phyloP scores from a whole-genome alignment of 352 stramenopile genomes.

The Globisporangium heterothallicum region DNA sequence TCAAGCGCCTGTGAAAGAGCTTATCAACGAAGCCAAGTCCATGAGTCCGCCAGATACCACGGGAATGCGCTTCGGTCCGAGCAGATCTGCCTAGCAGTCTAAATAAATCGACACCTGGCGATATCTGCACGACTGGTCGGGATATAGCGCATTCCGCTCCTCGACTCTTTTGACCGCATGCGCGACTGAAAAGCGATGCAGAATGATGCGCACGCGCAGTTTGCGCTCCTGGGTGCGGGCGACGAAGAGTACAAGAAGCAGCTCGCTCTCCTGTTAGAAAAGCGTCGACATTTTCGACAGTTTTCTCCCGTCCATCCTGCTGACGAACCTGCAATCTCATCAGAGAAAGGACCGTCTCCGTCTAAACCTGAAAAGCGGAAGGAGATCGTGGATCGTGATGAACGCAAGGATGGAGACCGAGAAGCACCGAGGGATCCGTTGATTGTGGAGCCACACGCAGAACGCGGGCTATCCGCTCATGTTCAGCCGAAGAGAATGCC shows the following conservation, averaged over 20 bases:
- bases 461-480: neutral
- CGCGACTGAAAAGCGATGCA: slow-evolving; percentile 31
- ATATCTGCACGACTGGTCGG: too few species aligned
- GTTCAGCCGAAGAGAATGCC: neutral
- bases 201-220: slow-evolving; percentile 24
- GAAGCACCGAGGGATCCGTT: neutral
- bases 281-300: slow-evolving; percentile 28
- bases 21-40: slow-evolving; percentile 28
- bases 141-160: neutral
- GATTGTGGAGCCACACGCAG: neutral
- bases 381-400: neutral
- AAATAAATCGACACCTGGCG: neutral
- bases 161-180: slow-evolving; percentile 8
- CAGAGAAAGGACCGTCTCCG: slow-evolving; percentile 2
- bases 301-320: slow-evolving; percentile 12
- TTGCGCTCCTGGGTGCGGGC: slow-evolving; percentile 11
- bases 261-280: slow-evolving; percentile 32
- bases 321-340: neutral
- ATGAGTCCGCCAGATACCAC: slow-evolving; percentile 22
- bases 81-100: neutral
- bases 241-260: slow-evolving; percentile 46
- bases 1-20: slow-evolving; percentile 25
- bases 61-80: slow-evolving; percentile 20
- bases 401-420: neutral
- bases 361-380: neutral